A percentile compares a stretch with the other conserved stretches of the same genome.
Evolutionary conservation across 345 rosid species (phyloP).

Genomic region (Salix arbutifolia): DNA sequence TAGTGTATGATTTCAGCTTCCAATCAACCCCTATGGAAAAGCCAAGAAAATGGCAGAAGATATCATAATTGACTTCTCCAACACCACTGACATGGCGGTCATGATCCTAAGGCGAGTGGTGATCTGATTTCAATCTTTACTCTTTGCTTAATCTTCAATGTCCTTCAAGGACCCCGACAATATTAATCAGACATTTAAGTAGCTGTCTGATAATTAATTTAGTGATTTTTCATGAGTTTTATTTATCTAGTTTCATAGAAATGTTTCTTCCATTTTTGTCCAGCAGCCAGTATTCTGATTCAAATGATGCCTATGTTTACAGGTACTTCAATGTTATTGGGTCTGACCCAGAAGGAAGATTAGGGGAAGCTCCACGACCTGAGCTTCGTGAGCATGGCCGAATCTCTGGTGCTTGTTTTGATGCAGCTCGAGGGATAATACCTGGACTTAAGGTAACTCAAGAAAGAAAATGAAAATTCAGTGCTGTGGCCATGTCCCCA

Average conservation of each 20-base stretch:
- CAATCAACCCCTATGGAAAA: constrained; percentile 96
- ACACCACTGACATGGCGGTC: constrained; percentile 80
- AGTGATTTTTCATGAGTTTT: background rate
- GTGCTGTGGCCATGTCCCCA: background rate
- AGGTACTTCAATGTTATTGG: constrained; percentile 98
- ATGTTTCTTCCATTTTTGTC: background rate
- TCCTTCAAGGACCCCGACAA: background rate
- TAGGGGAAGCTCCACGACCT: constrained; percentile 98
- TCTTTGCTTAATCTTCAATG: background rate
- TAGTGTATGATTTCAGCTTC: constrained; percentile 42
- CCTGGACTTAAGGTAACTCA: constrained; percentile 66
- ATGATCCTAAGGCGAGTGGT: constrained; percentile 75
- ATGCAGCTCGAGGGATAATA: constrained; percentile 91
- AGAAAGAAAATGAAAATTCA: background rate
- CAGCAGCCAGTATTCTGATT: background rate
- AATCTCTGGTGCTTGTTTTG: constrained; percentile 96
- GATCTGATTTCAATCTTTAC: background rate
- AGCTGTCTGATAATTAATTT: background rate
- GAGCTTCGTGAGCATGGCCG: constrained; percentile 95
- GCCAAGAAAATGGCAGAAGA: constrained; percentile 99
- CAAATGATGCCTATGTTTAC: constrained; percentile 2
- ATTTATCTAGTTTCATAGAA: background rate
- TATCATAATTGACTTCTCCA: constrained; percentile 84
- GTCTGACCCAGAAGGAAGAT: constrained; percentile 87
- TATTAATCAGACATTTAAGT: background rate